Base-by-base conservation (phyloP, 257 asterid species). In the Marsdenia floribunda region DNA sequence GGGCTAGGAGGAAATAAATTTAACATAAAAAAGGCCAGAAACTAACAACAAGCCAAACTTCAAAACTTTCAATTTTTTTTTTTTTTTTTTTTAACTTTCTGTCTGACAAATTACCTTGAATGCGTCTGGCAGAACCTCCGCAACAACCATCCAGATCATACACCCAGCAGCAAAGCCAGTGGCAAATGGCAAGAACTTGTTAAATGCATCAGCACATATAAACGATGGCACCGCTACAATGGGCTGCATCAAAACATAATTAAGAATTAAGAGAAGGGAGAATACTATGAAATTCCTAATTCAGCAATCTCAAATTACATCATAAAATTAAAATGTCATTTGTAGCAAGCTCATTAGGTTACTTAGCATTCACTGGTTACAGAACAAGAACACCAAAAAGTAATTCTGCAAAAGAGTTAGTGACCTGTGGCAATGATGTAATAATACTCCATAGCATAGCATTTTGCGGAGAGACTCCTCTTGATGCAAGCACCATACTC, bases 141-240 rank as follows among this genome's bases (percentile, higher is more conserved):
- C 97, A 79, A 92, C 82, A 77, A 92, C 98, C 96, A 95, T 92
- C 99, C 98, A 95, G 80, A 95, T 90, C 99, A 95, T 95, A 81
- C 98, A 95, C 75, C 99, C 99, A 72, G 99, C 99, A 71, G 99
- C 99, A 79, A 95, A 95, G 68, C 98, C 99, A 65, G 99, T 95
- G 49, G 98, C 98, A 82, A 95, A 95, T 37, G 99, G 98, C 80
- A 95, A 77, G 83, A 95, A 91, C 80, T 95, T 95, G 90, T 89
- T 87, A 84, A 95, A 95, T 66, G 98, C 96, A 79, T 95, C 99
- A 37, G 99, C 98, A 83, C 90, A 95, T 21, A 95, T 82, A 79
- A 88, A 95, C 50, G 98, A 93, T 69, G 98, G 99, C 82, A 95
- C 98, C 8, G 99, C 99, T 71, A 95, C 97, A 76, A 95, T 86